A percentile compares a stretch with the other conserved stretches of the same genome.
Conservation (phyloP, 2,329 filamentous ascomycete species). For the Talaromyces sp. region DNA sequence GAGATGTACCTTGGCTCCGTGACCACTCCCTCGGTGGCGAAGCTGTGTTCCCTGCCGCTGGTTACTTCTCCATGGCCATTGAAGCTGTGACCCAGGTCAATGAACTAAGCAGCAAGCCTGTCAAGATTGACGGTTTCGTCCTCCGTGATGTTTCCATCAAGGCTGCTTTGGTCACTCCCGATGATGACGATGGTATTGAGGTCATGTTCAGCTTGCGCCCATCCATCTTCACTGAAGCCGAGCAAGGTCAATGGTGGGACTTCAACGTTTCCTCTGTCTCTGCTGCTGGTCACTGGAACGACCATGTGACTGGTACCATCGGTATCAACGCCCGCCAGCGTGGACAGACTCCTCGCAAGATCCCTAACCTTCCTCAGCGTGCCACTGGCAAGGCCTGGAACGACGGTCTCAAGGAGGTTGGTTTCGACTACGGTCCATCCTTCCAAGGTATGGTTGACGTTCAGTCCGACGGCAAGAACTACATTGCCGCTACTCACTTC, state of each 20-base stretch:
- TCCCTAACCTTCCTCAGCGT: constrained; percentile 1
- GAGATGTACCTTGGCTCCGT: constrained; percentile 10
- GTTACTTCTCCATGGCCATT: constrained; percentile 7
- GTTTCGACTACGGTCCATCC: constrained; percentile 19
- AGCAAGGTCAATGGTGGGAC: not conserved
- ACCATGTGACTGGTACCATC: not conserved
- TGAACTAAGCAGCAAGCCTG: not conserved
- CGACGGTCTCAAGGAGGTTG: not conserved
- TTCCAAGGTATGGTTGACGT: constrained; percentile 14
- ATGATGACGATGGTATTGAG: constrained; percentile 7
- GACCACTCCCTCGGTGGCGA: constrained; percentile 17
- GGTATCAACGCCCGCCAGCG: not conserved
- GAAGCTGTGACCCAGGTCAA: constrained; percentile 2
- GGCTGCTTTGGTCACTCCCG: not conserved
- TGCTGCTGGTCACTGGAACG: not conserved
- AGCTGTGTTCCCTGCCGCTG: constrained; percentile 10
- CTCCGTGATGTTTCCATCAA: constrained; percentile 19
- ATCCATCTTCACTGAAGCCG: not conserved
- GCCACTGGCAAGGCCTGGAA: constrained; percentile 15
- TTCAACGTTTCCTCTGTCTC: not conserved
- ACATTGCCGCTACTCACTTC: constrained; percentile 1
- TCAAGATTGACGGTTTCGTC: not conserved
- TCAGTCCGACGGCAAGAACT: constrained; percentile 1
- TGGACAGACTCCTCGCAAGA: not conserved
- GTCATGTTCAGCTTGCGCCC: not conserved